Percentiles rank a stretch among this genome's conserved stretches.
Evolutionary conservation across 2,329 filamentous ascomycete genomes (phyloP).

Genomic region (Colletotrichum brevisporum): DNA sequence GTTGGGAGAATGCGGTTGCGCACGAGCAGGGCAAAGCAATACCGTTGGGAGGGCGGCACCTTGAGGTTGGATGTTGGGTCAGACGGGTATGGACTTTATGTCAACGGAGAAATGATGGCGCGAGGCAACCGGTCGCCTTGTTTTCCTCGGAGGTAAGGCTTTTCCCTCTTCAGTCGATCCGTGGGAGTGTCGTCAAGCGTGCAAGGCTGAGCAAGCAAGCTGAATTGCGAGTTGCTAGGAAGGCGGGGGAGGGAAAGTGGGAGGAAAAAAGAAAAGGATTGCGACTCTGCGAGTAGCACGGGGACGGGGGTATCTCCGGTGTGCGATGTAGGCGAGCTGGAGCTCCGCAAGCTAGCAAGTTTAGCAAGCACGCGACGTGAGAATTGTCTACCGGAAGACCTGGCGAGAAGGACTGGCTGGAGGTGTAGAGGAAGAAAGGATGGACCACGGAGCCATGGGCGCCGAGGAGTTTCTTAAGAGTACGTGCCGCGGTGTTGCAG

Average conservation of each 20-base stretch:
- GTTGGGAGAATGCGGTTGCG: conserved; percentile 13
- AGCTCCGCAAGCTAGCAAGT: neutral
- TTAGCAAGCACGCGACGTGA: neutral
- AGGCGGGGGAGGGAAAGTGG: conserved; percentile 27
- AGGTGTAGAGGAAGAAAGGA: conserved; percentile 9
- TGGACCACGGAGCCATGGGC: conserved; percentile 18
- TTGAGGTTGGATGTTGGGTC: conserved; percentile 5
- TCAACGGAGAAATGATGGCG: conserved; percentile 17
- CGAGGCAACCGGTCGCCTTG: conserved; percentile 37
- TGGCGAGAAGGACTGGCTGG: neutral
- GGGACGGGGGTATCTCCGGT: conserved; percentile 27
- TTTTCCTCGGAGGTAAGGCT: conserved; percentile 15
- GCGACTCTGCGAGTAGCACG: conserved; percentile 20
- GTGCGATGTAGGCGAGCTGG: neutral
- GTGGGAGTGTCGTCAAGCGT: conserved; percentile 23
- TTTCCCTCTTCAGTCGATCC: conserved; percentile 14
- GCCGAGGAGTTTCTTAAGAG: conserved; percentile 4
- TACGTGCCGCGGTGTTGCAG: conserved; percentile 20
- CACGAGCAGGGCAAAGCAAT: conserved; percentile 17
- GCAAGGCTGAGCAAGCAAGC: conserved; percentile 21
- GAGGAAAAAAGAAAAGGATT: conserved; percentile 11
- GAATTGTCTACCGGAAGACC: neutral
- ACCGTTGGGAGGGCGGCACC: neutral
- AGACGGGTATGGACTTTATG: conserved; percentile 28
- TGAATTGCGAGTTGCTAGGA: conserved; percentile 10